These are phyloP conservation scores for Dactylonectria macrodidyma DNA, from an alignment of 2,329 filamentous ascomycete species.

Conservation along the genomic window DNA sequence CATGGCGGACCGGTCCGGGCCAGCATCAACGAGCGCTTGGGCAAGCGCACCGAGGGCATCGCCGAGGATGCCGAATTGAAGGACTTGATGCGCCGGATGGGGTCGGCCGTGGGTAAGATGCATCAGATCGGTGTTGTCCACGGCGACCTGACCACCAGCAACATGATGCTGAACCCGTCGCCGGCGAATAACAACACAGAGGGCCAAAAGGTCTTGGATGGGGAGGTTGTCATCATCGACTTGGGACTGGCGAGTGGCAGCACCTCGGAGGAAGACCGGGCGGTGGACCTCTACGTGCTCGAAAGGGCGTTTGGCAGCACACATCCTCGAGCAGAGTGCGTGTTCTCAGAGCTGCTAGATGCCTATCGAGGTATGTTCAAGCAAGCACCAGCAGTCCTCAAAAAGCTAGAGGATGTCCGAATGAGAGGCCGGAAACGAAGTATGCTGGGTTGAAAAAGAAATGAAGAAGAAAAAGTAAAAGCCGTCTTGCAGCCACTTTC, in stretches of 20 bases:
- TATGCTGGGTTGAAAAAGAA: constrained; percentile 82
- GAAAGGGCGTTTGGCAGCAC: constrained; percentile 96
- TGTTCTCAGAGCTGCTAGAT: constrained; percentile 81
- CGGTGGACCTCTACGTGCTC: constrained; percentile 95
- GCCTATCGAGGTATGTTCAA: constrained; percentile 84
- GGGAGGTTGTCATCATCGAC: constrained; percentile 92
- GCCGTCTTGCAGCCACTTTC: constrained; percentile 46
- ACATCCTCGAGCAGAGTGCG: constrained; percentile 85
- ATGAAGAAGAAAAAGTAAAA: constrained; percentile 17
- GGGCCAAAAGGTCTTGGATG: constrained; percentile 62
- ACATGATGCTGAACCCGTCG: constrained; percentile 83
- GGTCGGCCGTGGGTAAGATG: constrained; percentile 79
- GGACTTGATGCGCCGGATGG: constrained; percentile 79
- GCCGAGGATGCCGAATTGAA: constrained; percentile 67
- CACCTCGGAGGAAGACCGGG: constrained; percentile 89
- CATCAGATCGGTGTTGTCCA: constrained; percentile 92
- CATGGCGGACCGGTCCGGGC: constrained; percentile 79
- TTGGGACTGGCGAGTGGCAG: constrained; percentile 91
- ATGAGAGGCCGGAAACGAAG: constrained; percentile 96
- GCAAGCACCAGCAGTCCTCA: constrained; percentile 81
- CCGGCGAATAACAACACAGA: constrained; percentile 37
- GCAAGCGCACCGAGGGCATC: constrained; percentile 56
- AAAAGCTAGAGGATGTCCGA: constrained; percentile 90
- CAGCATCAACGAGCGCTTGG: constrained; percentile 79
- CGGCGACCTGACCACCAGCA: constrained; percentile 97